Conservation (phyloP, 495 filamentous ascomycete genomes). For the Hypoxylon subgilvum region DNA sequence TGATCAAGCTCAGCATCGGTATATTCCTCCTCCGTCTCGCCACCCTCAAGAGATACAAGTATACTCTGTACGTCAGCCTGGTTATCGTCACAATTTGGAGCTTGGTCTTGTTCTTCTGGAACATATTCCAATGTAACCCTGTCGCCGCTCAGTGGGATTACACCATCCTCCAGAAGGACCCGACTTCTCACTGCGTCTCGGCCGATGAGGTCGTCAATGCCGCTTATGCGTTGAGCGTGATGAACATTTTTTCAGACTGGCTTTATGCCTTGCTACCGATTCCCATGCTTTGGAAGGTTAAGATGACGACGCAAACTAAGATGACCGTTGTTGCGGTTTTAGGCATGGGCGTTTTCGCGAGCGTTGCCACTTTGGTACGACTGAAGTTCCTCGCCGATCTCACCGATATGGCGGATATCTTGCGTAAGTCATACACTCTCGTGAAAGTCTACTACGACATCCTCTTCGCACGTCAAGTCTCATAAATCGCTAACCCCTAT, state of each 20-base stretch:
- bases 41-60: conserved; percentile 43
- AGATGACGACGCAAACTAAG: conserved; percentile 48
- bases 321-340: conserved; percentile 47
- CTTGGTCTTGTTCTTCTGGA: conserved; percentile 47
- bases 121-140: conserved; percentile 49
- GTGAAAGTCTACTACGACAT: neutral
- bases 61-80: conserved; percentile 43
- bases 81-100: conserved; percentile 47
- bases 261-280: conserved; percentile 51
- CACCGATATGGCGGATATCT: conserved; percentile 42
- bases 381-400: conserved; percentile 47
- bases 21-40: conserved; percentile 51
- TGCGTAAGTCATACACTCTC: conserved; percentile 36
- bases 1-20: conserved; percentile 54
- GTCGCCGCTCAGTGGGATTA: conserved; percentile 50
- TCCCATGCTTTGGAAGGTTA: conserved; percentile 52
- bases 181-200: conserved; percentile 39
- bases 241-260: conserved; percentile 52
- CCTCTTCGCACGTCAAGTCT: neutral
- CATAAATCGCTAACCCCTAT: neutral
- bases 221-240: conserved; percentile 48
- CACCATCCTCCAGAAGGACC: conserved; percentile 38
- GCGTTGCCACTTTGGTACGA: conserved; percentile 49
- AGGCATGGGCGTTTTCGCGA: conserved; percentile 50
- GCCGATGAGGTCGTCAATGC: conserved; percentile 45